Evolutionary conservation across 257 asterid genomes (phyloP).

Genomic region (Coffea eugenioides): DNA sequence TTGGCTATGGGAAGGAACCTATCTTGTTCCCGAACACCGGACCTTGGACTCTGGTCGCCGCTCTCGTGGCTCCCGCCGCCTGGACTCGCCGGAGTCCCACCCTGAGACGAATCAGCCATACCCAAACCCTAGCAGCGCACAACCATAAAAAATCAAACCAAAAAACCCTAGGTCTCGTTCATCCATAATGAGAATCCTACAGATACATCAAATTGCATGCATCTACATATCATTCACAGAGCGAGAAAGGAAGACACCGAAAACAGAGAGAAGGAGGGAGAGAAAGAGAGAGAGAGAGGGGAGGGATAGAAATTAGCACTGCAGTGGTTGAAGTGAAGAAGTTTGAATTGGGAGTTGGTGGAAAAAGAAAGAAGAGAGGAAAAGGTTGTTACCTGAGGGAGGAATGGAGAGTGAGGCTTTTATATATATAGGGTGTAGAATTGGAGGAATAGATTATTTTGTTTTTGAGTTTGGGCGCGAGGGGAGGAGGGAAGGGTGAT

Average conservation of each 20-base stretch:
- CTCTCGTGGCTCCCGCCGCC: constrained; percentile 69
- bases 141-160: constrained; percentile 13
- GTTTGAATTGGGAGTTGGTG: not conserved
- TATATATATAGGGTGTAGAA: not conserved
- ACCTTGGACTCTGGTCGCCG: constrained; percentile 71
- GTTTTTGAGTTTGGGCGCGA: constrained; percentile 61
- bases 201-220: not conserved
- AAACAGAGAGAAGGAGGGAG: not conserved
- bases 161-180: constrained; percentile 1
- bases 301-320: not conserved
- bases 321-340: not conserved
- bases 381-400: not conserved
- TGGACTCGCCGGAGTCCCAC: constrained; percentile 53
- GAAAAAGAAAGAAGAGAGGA: not conserved
- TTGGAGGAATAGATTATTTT: not conserved
- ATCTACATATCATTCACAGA: not conserved
- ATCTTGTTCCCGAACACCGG: constrained; percentile 76
- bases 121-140: constrained; percentile 26
- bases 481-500: constrained; percentile 25
- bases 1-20: constrained; percentile 79
- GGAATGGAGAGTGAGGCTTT: not conserved
- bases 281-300: not conserved
- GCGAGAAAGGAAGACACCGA: constrained; percentile 2
- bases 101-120: constrained; percentile 63
- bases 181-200: constrained; percentile 8